Base-by-base conservation (phyloP, 2,329 filamentous ascomycete genomes). In the Penicillium sp. region DNA sequence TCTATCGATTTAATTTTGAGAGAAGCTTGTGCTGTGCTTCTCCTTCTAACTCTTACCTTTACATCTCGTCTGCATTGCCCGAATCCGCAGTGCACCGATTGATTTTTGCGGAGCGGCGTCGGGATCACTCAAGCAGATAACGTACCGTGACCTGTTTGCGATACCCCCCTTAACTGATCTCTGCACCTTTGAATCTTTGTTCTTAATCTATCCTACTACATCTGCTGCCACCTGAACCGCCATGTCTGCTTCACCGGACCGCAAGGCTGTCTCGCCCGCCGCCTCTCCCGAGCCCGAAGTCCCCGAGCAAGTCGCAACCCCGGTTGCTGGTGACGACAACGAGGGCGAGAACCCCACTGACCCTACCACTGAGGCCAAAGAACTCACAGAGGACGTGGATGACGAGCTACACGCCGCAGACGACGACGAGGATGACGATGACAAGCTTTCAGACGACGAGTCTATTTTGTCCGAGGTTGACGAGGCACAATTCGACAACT, bases 401-500 rank as follows among this genome's bases (percentile, higher is more conserved):
- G 56, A 64, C 13, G 57, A 57, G 23, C 58, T 49, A 33, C 29
- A 54, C 19, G 57, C 60, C 11, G 64, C 51, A 16, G 60, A 66
- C 4, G 64, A 65, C 6, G 64, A 69, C 16, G 65, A 68, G 21
- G 64, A 67, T 19, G 65, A 68, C 3, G 80, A 75, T 40, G 77
- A 75, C 29, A 76, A 73, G 33, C 70, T 82, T 34, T 84, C 82
- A 19, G 84, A 86, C 65, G 80, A 83, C 53, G 85, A 87, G 62
- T 87, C 84, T 3, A 79, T 81, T 10, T 77, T 88, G 31, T 86
- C 84, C 16, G 85, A 87, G 67, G 78, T 87, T 51, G 84, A 87
- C 64, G 85, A 87, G 68, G 82, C 82, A 40, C 82, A 87, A 68
- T 86, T 87, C 63, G 83, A 85, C 60, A 81, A 87, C 65, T 87